phyloP scores from a whole-genome alignment of 2,329 filamentous ascomycete species.

The Tympanopsis confertula region DNA sequence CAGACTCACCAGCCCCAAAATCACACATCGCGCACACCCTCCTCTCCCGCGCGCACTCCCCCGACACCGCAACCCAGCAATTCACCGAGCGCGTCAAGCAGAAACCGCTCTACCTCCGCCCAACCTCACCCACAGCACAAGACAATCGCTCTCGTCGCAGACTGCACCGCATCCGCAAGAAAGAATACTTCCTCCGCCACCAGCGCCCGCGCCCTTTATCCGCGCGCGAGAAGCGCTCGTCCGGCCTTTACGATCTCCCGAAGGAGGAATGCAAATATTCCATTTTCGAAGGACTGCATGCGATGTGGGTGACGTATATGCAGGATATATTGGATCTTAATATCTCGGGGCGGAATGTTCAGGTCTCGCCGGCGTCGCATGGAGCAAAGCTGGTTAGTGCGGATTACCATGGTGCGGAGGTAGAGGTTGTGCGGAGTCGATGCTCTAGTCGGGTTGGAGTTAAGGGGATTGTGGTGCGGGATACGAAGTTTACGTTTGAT shows the following conservation, averaged over 20 bases:
- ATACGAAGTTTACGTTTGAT: conserved; percentile 53
- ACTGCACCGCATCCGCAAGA: conserved; percentile 28
- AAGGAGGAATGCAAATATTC: conserved; percentile 42
- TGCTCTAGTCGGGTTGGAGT: conserved; percentile 46
- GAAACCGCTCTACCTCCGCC: conserved; percentile 46
- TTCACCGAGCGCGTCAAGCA: conserved; percentile 47
- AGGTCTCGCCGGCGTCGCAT: conserved; percentile 22
- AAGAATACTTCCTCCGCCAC: conserved; percentile 28
- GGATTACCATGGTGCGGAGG: conserved; percentile 49
- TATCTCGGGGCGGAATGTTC: conserved; percentile 9
- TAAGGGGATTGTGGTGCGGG: conserved; percentile 48
- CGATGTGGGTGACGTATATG: conserved; percentile 49
- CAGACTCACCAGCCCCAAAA: no score
- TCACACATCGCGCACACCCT: conserved; percentile 26
- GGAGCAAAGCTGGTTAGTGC: conserved; percentile 39
- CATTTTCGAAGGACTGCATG: conserved; percentile 42
- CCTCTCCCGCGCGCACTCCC: conserved; percentile 44
- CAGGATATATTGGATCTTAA: conserved; percentile 42
- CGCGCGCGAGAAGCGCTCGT: conserved; percentile 45
- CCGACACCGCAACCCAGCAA: conserved; percentile 35
- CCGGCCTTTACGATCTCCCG: conserved; percentile 43
- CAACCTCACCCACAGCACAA: conserved; percentile 39
- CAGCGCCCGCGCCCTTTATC: conserved; percentile 46
- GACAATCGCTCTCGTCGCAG: conserved; percentile 28
- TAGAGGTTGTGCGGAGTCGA: conserved; percentile 45